Evolutionary conservation across 2,329 filamentous ascomycete genomes (phyloP).

Genomic region (Xylaria sp.): DNA sequence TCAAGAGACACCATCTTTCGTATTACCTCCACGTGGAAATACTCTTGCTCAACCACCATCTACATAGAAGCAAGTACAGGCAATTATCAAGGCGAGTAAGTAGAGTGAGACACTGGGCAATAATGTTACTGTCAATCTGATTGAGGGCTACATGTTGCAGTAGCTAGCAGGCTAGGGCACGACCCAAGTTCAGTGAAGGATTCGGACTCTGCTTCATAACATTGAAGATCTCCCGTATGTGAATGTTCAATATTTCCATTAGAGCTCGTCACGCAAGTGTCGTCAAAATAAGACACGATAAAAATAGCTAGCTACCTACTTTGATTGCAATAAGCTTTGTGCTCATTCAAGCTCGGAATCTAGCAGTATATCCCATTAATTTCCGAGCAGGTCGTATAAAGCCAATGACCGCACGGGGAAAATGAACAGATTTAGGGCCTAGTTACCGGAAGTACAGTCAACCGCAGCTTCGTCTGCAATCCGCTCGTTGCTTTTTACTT

Average conservation of each 20-base stretch:
- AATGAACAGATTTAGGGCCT: slow-evolving; percentile 1
- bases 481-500: neutral
- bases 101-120: neutral
- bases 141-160: too few species aligned
- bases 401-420: neutral
- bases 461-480: neutral
- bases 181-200: too few species aligned
- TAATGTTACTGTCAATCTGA: neutral
- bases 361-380: slow-evolving; percentile 1
- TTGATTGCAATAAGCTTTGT: neutral
- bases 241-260: neutral
- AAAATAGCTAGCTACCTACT: neutral
- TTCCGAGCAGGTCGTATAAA: neutral
- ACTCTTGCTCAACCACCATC: neutral
- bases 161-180: neutral
- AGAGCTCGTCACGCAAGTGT: neutral
- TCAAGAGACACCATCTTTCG: too few species aligned
- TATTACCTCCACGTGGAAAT: neutral
- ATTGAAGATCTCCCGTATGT: neutral
- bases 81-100: too few species aligned
- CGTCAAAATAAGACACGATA: neutral
- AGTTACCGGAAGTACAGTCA: neutral
- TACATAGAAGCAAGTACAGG: too few species aligned
- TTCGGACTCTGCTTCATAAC: neutral
- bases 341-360: neutral